Evolutionary conservation across 2,329 filamentous ascomycete species (phyloP).

Genomic region (Nectriaceae sp.): DNA sequence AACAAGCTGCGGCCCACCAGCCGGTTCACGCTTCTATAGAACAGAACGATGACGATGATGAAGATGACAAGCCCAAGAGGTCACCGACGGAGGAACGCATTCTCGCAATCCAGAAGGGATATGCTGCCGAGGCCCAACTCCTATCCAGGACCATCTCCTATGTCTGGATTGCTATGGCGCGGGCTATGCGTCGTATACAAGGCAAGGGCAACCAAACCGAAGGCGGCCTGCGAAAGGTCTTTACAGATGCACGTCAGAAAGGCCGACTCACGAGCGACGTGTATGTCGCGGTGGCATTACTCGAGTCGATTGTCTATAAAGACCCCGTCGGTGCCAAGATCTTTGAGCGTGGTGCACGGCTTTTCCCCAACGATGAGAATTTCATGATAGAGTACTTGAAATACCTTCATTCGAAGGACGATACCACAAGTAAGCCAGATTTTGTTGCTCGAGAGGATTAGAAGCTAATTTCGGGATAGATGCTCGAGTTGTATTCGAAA

Average conservation of each 20-base stretch:
- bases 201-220: conserved; percentile 67
- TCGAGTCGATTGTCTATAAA: conserved; percentile 96
- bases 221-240: conserved; percentile 86
- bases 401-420: conserved; percentile 87
- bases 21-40: conserved; percentile 41
- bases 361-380: conserved; percentile 91
- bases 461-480: conserved; percentile 53
- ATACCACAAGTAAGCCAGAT: conserved; percentile 78
- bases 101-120: conserved; percentile 63
- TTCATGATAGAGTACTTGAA: conserved; percentile 97
- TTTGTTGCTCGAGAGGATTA: not conserved
- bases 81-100: conserved; percentile 67
- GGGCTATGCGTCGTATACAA: conserved; percentile 91
- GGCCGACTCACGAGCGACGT: conserved; percentile 92
- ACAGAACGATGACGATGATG: conserved; percentile 54
- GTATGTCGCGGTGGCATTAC: conserved; percentile 88
- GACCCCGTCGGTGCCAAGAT: conserved; percentile 92
- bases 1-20: conserved; percentile 49
- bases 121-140: conserved; percentile 70
- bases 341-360: conserved; percentile 87
- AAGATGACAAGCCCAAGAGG: conserved; percentile 40
- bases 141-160: conserved; percentile 87
- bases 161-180: conserved; percentile 92
- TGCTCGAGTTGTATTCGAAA: conserved; percentile 94
- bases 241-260: conserved; percentile 82